Conservation (phyloP, 1,284 basidiomycete genomes). For the Dichomitus squalens region DNA sequence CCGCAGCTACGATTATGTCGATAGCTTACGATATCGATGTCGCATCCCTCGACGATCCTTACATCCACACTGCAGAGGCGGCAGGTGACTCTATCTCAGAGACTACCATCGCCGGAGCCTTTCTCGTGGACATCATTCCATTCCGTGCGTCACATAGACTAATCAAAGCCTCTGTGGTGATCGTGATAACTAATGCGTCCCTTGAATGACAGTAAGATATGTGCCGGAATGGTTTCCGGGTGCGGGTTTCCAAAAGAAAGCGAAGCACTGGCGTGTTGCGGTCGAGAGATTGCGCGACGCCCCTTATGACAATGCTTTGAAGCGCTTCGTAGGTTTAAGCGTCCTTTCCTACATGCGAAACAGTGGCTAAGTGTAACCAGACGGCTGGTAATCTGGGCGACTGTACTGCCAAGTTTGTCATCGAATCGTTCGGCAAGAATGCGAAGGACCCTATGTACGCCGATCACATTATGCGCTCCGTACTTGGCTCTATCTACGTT, state of each 20-base stretch:
- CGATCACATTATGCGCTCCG: constrained; percentile 11
- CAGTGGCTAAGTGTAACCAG: not conserved
- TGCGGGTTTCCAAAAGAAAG: constrained; percentile 29
- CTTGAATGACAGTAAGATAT: constrained; percentile 14
- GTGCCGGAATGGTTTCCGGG: constrained; percentile 33
- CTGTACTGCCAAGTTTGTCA: constrained; percentile 12
- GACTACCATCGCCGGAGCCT: constrained; percentile 22
- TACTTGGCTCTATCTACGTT: constrained; percentile 18
- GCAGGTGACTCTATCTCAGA: constrained; percentile 20
- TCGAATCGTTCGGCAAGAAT: constrained; percentile 10
- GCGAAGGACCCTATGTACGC: constrained; percentile 5
- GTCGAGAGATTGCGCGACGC: constrained; percentile 19
- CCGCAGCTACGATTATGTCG: constrained; percentile 28
- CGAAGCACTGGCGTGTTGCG: constrained; percentile 15
- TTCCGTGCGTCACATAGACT: constrained; percentile 19
- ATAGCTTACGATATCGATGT: constrained; percentile 33
- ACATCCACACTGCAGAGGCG: constrained; percentile 28
- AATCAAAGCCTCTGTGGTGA: not conserved
- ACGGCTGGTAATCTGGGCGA: constrained; percentile 3
- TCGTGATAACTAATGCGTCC: not conserved
- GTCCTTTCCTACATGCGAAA: too few relatives aligned
- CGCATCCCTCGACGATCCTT: constrained; percentile 25
- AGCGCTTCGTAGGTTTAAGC: constrained; percentile 16
- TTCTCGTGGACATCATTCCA: constrained; percentile 29
- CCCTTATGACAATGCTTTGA: constrained; percentile 21